These are phyloP conservation scores for Albatrellus ellisii DNA, from an alignment of 768 basidiomycete genomes.

Conservation along the genomic window DNA sequence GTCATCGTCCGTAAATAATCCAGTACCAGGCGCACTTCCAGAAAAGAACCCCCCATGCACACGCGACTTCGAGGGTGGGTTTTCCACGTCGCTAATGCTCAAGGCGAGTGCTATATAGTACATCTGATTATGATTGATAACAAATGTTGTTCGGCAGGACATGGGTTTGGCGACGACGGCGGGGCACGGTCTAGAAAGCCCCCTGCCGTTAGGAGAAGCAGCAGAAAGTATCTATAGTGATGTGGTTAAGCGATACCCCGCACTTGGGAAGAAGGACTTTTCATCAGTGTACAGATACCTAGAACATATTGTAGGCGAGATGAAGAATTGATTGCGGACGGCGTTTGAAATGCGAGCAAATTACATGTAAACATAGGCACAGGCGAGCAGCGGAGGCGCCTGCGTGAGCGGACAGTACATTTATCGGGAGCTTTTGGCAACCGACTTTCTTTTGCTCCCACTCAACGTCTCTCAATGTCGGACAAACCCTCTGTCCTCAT, in stretches of 20 bases:
- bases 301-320: too few relatives aligned
- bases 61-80: slow-evolving; percentile 75
- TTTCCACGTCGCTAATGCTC: slow-evolving; percentile 72
- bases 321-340: too few relatives aligned
- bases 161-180: slow-evolving; percentile 69
- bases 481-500: slow-evolving; percentile 57
- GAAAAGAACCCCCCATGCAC: slow-evolving; percentile 72
- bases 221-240: slow-evolving; percentile 51
- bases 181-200: slow-evolving; percentile 32
- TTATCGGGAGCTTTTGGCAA: too few relatives aligned
- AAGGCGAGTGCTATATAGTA: slow-evolving; percentile 35
- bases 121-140: slow-evolving; percentile 5
- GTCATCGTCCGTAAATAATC: slow-evolving; percentile 80
- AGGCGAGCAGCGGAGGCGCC: too few relatives aligned
- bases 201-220: slow-evolving; percentile 52
- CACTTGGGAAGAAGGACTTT: slow-evolving; percentile 61
- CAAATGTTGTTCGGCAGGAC: slow-evolving; percentile 37
- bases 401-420: too few relatives aligned
- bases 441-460: too few relatives aligned
- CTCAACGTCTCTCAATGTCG: too few relatives aligned
- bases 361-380: too few relatives aligned
- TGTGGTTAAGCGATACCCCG: slow-evolving; percentile 40
- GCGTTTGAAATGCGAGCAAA: too few relatives aligned
- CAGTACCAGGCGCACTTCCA: slow-evolving; percentile 61
- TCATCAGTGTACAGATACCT: slow-evolving; percentile 68